Conservation (phyloP, 495 filamentous ascomycete species). For the Penicillium subrubescens region DNA sequence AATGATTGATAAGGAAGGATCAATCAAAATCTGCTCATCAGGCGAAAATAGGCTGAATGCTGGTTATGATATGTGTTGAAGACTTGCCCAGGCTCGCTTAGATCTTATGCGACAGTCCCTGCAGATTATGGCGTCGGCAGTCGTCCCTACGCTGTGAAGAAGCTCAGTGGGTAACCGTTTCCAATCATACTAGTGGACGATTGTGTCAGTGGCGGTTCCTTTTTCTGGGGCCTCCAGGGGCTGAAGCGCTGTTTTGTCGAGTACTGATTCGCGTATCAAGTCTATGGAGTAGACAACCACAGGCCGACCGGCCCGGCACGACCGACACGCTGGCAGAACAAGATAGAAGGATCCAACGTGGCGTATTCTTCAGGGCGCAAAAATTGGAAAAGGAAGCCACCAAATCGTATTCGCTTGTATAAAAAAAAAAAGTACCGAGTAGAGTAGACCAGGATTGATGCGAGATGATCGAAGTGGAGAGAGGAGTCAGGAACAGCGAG, state of each 20-base stretch:
- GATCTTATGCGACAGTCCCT: background rate
- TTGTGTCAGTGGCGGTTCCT: background rate
- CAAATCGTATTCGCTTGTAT: background rate
- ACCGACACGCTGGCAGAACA: background rate
- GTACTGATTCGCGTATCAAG: background rate
- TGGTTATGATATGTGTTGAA: background rate
- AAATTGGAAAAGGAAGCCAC: background rate
- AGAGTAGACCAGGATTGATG: background rate
- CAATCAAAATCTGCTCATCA: background rate
- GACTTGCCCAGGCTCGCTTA: background rate
- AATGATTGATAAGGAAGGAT: too few species aligned
- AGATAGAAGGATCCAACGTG: background rate
- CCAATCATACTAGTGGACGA: background rate
- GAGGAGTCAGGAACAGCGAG: background rate
- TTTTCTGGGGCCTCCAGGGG: background rate
- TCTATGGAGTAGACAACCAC: background rate
- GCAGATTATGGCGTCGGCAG: background rate
- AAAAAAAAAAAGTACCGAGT: background rate
- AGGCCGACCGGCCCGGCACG: background rate
- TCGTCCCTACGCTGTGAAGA: background rate
- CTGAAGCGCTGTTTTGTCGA: background rate
- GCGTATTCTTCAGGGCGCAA: background rate
- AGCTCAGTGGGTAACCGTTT: background rate
- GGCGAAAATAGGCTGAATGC: background rate
- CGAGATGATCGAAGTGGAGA: background rate